Conservation (phyloP, 1,284 basidiomycete genomes). For the Ganoderma resinaceum region DNA sequence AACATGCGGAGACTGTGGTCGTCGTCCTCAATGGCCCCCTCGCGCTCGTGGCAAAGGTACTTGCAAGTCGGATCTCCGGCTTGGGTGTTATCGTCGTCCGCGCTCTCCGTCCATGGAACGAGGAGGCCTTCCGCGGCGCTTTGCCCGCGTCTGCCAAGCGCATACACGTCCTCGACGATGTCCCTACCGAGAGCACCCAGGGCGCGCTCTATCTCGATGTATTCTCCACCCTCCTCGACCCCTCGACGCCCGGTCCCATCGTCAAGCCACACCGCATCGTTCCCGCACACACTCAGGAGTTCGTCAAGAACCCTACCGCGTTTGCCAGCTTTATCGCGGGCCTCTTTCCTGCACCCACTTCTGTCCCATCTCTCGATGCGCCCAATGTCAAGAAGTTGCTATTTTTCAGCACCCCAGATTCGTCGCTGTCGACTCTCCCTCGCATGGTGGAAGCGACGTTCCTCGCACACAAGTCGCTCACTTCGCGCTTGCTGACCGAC, state of each 20-base stretch:
- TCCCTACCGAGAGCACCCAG: slow-evolving; percentile 65
- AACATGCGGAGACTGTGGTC: slow-evolving; percentile 61
- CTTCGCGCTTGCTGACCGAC: slow-evolving; percentile 65
- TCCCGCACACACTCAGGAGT: slow-evolving; percentile 61
- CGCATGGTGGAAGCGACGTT: slow-evolving; percentile 67
- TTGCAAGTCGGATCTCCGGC: slow-evolving; percentile 52
- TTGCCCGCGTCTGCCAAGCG: slow-evolving; percentile 64
- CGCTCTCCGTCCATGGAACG: slow-evolving; percentile 80
- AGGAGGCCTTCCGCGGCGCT: slow-evolving; percentile 59
- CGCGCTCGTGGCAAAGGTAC: slow-evolving; percentile 60
- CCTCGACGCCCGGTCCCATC: slow-evolving; percentile 44
- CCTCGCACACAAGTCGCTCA: slow-evolving; percentile 46
- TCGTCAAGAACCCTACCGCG: slow-evolving; percentile 51
- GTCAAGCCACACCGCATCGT: slow-evolving; percentile 67
- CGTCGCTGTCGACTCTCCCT: slow-evolving; percentile 60
- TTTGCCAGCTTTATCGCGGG: slow-evolving; percentile 54
- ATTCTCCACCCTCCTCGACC: slow-evolving; percentile 63
- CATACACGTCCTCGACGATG: slow-evolving; percentile 80
- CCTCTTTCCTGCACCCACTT: slow-evolving; percentile 30
- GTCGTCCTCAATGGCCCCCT: slow-evolving; percentile 77
- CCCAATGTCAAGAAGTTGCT: slow-evolving; percentile 60
- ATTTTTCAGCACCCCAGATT: slow-evolving; percentile 66
- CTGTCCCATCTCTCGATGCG: slow-evolving; percentile 33
- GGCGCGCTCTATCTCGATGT: slow-evolving; percentile 79
- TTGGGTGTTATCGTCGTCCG: slow-evolving; percentile 75